These are phyloP conservation scores for Adansonia madagascariensis DNA, from an alignment of 441 rosid genomes.

Conservation along the genomic window DNA sequence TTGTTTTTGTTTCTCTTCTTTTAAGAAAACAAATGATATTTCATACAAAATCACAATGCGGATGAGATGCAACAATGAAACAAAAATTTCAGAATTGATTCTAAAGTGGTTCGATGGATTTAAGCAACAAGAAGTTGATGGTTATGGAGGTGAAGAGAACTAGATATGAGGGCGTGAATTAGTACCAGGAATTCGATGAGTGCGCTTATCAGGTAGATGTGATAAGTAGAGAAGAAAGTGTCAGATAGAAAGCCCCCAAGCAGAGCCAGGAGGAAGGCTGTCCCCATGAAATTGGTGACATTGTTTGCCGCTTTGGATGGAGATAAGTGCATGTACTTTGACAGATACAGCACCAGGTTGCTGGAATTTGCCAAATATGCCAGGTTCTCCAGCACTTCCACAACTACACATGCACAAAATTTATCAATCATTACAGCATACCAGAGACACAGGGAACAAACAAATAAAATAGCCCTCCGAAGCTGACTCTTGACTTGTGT, in stretches of 20 bases:
- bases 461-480: background rate
- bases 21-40: background rate
- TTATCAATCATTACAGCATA: background rate
- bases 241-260: conserved; percentile 94
- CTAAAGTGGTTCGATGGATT: background rate
- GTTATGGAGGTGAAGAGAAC: background rate
- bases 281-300: conserved; percentile 97
- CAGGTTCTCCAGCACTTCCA: conserved; percentile 89
- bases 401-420: conserved; percentile 48
- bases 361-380: conserved; percentile 92
- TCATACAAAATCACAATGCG: background rate
- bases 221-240: conserved; percentile 75
- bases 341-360: conserved; percentile 80
- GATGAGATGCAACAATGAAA: background rate
- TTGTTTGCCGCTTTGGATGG: conserved; percentile 77
- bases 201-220: conserved; percentile 78
- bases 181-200: conserved; percentile 75
- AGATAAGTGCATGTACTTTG: conserved; percentile 77
- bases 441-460: background rate
- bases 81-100: background rate
- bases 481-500: background rate
- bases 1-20: background rate
- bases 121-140: background rate
- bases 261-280: conserved; percentile 91
- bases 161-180: background rate